These are phyloP conservation scores for Lentithecium fluviatile DNA, from an alignment of 495 filamentous ascomycete genomes.

Conservation along the genomic window DNA sequence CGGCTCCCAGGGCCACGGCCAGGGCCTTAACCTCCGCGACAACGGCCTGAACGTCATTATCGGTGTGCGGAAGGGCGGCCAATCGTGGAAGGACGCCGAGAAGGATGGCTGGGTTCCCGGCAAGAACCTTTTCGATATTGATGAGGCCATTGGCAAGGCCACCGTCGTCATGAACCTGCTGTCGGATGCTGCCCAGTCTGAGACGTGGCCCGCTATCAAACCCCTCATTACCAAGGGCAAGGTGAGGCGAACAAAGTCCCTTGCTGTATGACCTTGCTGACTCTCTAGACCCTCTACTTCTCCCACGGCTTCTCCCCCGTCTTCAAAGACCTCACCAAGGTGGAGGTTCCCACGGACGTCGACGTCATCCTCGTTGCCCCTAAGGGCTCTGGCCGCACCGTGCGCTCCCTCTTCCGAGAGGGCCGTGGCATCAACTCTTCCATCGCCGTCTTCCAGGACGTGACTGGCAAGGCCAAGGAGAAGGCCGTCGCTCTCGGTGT, in stretches of 20 bases:
- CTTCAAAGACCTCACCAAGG: conserved; percentile 99
- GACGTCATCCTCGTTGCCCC: conserved; percentile 99
- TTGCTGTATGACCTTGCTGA: neutral
- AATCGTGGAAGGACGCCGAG: conserved; percentile 95
- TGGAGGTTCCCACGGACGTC: conserved; percentile 90
- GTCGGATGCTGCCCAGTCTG: conserved; percentile 92
- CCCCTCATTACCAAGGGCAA: conserved; percentile 97
- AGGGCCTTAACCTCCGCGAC: conserved; percentile 98
- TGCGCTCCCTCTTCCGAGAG: conserved; percentile 95
- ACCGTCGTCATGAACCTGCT: conserved; percentile 99
- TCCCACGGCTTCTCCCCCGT: conserved; percentile 99
- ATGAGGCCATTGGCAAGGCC: conserved; percentile 89
- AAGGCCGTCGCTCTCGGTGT: conserved; percentile 96
- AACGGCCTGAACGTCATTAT: conserved; percentile 98
- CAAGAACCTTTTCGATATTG: conserved; percentile 96
- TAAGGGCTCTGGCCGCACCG: conserved; percentile 97
- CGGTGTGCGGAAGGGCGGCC: conserved; percentile 95
- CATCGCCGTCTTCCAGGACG: conserved; percentile 97
- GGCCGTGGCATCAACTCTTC: conserved; percentile 99
- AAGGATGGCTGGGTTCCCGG: conserved; percentile 98
- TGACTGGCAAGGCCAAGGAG: conserved; percentile 97
- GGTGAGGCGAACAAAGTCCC: conserved; percentile 48
- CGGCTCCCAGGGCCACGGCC: conserved; percentile 97
- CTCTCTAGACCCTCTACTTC: conserved; percentile 88
- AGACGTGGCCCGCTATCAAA: conserved; percentile 98